These are phyloP conservation scores for Phaeodactylum tricornutum DNA, from an alignment of 108 stramenopile genomes.

Conservation along the genomic window DNA sequence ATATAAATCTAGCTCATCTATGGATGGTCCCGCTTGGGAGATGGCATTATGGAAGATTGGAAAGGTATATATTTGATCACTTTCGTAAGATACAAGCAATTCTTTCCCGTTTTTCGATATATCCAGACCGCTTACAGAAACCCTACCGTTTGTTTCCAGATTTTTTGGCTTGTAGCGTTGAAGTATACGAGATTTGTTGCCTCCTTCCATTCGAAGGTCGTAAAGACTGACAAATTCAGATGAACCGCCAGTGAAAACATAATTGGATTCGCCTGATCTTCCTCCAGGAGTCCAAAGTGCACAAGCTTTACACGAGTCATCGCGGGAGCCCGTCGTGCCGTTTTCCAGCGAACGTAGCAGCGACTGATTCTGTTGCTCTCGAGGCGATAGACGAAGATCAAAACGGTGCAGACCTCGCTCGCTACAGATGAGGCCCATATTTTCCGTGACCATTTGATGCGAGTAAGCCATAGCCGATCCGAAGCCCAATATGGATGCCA, in stretches of 20 bases:
- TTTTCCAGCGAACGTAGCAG: slow-evolving; percentile 15
- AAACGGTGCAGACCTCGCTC: slow-evolving; percentile 63
- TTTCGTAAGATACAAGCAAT: slow-evolving; percentile 68
- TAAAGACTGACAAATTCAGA: slow-evolving; percentile 35
- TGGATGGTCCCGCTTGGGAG: slow-evolving; percentile 28
- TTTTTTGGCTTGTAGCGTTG: slow-evolving; percentile 40
- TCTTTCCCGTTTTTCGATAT: slow-evolving; percentile 53
- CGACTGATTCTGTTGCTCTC: slow-evolving; percentile 43
- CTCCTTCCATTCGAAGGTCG: slow-evolving; percentile 68
- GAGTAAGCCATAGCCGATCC: slow-evolving; percentile 71
- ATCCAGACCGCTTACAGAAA: slow-evolving; percentile 73
- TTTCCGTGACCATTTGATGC: slow-evolving; percentile 48
- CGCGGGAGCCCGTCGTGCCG: background rate
- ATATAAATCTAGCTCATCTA: slow-evolving; percentile 16
- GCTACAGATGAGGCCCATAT: slow-evolving; percentile 65
- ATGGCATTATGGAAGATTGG: slow-evolving; percentile 42
- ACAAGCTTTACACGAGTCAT: slow-evolving; percentile 52
- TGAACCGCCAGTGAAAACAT: slow-evolving; percentile 49
- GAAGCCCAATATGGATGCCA: slow-evolving; percentile 15
- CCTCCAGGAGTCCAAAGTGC: slow-evolving; percentile 25
- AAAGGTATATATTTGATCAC: slow-evolving; percentile 79
- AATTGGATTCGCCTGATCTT: slow-evolving; percentile 44
- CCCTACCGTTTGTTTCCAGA: slow-evolving; percentile 15
- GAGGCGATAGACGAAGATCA: slow-evolving; percentile 53
- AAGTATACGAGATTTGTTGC: slow-evolving; percentile 11